These are phyloP conservation scores for Metarhizium sp. DNA, from an alignment of 2,329 filamentous ascomycete genomes.

Conservation along the genomic window DNA sequence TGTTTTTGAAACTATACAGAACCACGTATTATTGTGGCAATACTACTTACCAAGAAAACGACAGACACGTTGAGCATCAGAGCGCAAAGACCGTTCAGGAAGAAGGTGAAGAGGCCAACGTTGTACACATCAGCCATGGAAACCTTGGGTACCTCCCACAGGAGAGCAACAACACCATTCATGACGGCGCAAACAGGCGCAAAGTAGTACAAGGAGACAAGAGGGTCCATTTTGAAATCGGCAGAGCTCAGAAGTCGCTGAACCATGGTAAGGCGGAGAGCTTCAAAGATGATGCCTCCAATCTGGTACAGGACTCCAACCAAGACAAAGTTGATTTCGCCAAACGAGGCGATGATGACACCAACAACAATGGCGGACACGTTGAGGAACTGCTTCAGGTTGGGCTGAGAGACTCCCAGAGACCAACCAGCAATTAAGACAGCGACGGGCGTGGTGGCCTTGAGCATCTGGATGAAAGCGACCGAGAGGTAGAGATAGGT, in stretches of 20 bases:
- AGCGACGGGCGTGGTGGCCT: slow-evolving; percentile 92
- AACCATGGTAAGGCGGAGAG: slow-evolving; percentile 74
- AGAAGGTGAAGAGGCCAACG: slow-evolving; percentile 63
- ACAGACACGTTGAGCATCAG: slow-evolving; percentile 80
- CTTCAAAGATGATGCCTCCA: slow-evolving; percentile 71
- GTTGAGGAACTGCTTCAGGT: slow-evolving; percentile 80
- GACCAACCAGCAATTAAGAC: slow-evolving; percentile 85
- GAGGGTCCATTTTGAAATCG: slow-evolving; percentile 86
- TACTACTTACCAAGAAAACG: slow-evolving; percentile 63
- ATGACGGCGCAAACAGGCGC: slow-evolving; percentile 75
- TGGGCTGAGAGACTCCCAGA: slow-evolving; percentile 75
- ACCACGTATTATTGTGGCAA: no score
- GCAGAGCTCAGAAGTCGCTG: slow-evolving; percentile 71
- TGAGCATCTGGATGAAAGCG: slow-evolving; percentile 98
- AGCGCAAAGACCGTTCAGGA: slow-evolving; percentile 68
- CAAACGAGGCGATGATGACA: slow-evolving; percentile 87
- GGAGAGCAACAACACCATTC: slow-evolving; percentile 64
- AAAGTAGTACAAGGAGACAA: slow-evolving; percentile 86
- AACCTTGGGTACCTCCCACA: slow-evolving; percentile 65
- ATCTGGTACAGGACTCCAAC: slow-evolving; percentile 72
- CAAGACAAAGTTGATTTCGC: slow-evolving; percentile 88
- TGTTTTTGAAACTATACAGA: not conserved
- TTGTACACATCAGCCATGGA: slow-evolving; percentile 61
- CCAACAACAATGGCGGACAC: slow-evolving; percentile 91
- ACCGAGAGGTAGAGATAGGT: slow-evolving; percentile 94